These are phyloP conservation scores for Microsporum audouinii DNA, from an alignment of 2,329 filamentous ascomycete species.

Conservation along the genomic window DNA sequence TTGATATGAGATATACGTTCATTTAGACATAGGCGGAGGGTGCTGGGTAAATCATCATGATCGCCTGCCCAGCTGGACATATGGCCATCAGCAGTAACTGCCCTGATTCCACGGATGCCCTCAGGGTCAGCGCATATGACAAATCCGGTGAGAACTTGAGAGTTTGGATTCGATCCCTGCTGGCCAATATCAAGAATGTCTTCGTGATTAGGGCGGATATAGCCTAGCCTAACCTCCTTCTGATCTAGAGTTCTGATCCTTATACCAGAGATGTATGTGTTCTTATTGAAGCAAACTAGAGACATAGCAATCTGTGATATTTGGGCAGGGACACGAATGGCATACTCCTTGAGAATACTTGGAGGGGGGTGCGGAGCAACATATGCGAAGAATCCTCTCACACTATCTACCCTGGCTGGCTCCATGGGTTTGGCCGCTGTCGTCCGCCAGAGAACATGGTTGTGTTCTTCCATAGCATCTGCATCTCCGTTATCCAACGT, in stretches of 20 bases:
- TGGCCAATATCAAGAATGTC: conserved; percentile 5
- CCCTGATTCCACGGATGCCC: conserved; percentile 16
- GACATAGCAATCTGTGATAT: conserved; percentile 13
- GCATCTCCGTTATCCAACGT: neutral
- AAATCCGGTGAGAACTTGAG: conserved; percentile 12
- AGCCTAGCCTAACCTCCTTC: conserved; percentile 9
- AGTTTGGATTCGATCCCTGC: neutral
- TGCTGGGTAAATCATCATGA: conserved; percentile 11
- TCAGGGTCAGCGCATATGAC: conserved; percentile 12
- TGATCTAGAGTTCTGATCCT: conserved; percentile 6
- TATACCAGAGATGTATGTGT: conserved; percentile 13
- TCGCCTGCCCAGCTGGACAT: conserved; percentile 15
- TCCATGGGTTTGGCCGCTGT: neutral
- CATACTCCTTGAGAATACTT: neutral
- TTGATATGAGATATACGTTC: conserved; percentile 14
- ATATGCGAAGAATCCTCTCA: neutral
- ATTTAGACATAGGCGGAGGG: conserved; percentile 14
- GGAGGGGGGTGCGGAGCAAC: neutral
- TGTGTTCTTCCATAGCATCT: neutral
- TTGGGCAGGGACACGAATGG: conserved; percentile 2
- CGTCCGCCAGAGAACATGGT: conserved; percentile 7
- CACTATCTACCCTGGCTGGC: neutral
- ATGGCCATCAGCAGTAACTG: conserved; percentile 10
- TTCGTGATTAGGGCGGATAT: conserved; percentile 9
- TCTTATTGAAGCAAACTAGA: conserved; percentile 10